Evolutionary conservation across 768 basidiomycete species (phyloP).

Genomic region (Tephrocybe sp.): DNA sequence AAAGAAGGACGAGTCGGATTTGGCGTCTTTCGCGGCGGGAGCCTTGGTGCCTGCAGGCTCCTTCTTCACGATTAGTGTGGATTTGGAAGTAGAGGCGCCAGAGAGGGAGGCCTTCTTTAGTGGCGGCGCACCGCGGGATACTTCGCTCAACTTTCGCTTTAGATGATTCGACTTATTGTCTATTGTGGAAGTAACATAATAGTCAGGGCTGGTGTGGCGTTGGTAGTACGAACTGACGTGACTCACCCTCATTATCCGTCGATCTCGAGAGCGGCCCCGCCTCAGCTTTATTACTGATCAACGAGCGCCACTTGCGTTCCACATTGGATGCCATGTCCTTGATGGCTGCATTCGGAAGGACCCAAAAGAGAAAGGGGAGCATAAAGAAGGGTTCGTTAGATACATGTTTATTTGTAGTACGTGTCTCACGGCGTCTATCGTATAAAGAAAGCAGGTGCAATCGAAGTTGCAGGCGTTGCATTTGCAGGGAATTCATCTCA

Average conservation of each 20-base stretch:
- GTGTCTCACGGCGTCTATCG: constrained; percentile 31
- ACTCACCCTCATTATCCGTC: constrained; percentile 69
- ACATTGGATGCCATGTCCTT: constrained; percentile 92
- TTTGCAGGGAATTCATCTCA: constrained; percentile 16
- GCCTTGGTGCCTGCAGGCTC: constrained; percentile 38
- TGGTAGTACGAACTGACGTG: constrained; percentile 45
- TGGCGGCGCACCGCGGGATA: constrained; percentile 41
- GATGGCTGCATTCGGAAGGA: constrained; percentile 63
- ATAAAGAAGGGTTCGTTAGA: constrained; percentile 58
- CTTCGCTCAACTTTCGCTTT: constrained; percentile 65
- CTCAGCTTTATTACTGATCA: constrained; percentile 49
- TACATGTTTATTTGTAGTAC: constrained; percentile 57
- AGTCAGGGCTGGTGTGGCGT: constrained; percentile 23
- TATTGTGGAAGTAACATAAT: constrained; percentile 23
- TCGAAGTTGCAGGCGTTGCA: constrained; percentile 9
- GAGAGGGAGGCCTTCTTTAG: constrained; percentile 68
- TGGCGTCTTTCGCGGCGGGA: constrained; percentile 67
- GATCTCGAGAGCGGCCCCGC: constrained; percentile 36
- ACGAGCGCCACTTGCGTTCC: constrained; percentile 78
- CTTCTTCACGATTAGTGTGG: constrained; percentile 57
- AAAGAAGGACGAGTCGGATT: constrained; percentile 87
- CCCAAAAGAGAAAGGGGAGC: constrained; percentile 34
- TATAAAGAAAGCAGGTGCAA: constrained; percentile 14
- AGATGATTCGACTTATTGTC: constrained; percentile 60
- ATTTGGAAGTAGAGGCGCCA: constrained; percentile 37